These are phyloP conservation scores for Luffa acutangula DNA, from an alignment of 306 rosid genomes.

Conservation along the genomic window DNA sequence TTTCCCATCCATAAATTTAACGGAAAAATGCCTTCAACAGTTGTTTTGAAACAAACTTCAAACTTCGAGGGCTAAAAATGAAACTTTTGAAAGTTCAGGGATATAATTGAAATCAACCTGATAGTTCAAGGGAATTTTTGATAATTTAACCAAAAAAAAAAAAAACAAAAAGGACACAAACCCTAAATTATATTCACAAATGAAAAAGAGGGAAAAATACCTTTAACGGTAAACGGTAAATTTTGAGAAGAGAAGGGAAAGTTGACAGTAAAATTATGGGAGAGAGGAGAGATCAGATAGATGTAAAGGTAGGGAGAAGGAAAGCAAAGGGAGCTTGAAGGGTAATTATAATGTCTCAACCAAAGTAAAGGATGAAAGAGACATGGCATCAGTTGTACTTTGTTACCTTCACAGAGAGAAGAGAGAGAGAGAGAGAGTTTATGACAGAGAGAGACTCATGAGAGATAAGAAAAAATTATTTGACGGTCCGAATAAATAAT, in stretches of 20 bases:
- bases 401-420: not conserved
- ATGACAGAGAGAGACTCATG: not conserved
- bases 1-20: too few relatives aligned
- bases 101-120: too few relatives aligned
- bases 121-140: too few relatives aligned
- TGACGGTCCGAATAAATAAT: not conserved
- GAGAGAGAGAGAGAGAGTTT: not conserved
- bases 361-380: slow-evolving; percentile 10
- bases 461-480: not conserved
- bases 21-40: too few relatives aligned
- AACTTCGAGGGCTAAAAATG: too few relatives aligned
- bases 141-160: not conserved
- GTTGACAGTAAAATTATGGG: not conserved
- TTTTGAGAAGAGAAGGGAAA: slow-evolving; percentile 25
- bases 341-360: slow-evolving; percentile 2
- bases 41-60: too few relatives aligned
- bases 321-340: slow-evolving; percentile 14
- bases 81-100: too few relatives aligned
- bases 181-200: not conserved
- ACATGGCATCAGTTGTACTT: slow-evolving; percentile 12
- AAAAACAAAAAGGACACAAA: not conserved
- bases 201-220: not conserved
- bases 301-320: slow-evolving; percentile 1
- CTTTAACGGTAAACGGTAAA: slow-evolving; percentile 9
- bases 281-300: not conserved